Evolutionary conservation across 495 filamentous ascomycete species (phyloP).

Genomic region (Trichoderma virens): DNA sequence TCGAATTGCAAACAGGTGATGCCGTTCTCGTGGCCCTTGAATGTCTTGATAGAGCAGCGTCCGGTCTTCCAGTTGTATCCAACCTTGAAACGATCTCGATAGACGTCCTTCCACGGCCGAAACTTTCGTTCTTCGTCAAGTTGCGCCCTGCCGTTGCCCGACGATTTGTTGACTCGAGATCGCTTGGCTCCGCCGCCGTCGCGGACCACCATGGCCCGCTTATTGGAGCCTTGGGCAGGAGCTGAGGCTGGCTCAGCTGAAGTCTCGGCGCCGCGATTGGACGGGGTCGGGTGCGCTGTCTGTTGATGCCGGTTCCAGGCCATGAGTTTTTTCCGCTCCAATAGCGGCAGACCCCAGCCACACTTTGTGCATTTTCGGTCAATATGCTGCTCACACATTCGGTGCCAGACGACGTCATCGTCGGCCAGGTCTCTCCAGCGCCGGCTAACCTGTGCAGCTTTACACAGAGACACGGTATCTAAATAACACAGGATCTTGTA

Average conservation of each 20-base stretch:
- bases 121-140: conserved; percentile 28
- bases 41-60: conserved; percentile 68
- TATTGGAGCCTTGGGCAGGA: conserved; percentile 8
- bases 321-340: conserved; percentile 80
- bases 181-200: conserved; percentile 36
- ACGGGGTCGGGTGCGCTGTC: conserved; percentile 31
- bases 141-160: conserved; percentile 16
- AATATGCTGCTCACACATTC: conserved; percentile 97
- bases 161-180: conserved; percentile 30
- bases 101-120: conserved; percentile 79
- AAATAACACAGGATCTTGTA: conserved; percentile 90
- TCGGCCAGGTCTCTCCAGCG: conserved; percentile 83
- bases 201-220: conserved; percentile 20
- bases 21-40: conserved; percentile 87
- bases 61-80: conserved; percentile 96
- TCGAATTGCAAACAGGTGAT: conserved; percentile 96
- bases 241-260: background rate
- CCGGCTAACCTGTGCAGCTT: conserved; percentile 89
- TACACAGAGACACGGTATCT: conserved; percentile 93
- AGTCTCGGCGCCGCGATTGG: conserved; percentile 16
- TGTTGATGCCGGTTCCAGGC: conserved; percentile 82
- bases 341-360: conserved; percentile 84
- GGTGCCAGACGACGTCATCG: conserved; percentile 96
- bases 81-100: conserved; percentile 44
- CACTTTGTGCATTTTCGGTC: conserved; percentile 95